phyloP scores from a whole-genome alignment of 352 stramenopile species.

The Globisporangium middletonii region DNA sequence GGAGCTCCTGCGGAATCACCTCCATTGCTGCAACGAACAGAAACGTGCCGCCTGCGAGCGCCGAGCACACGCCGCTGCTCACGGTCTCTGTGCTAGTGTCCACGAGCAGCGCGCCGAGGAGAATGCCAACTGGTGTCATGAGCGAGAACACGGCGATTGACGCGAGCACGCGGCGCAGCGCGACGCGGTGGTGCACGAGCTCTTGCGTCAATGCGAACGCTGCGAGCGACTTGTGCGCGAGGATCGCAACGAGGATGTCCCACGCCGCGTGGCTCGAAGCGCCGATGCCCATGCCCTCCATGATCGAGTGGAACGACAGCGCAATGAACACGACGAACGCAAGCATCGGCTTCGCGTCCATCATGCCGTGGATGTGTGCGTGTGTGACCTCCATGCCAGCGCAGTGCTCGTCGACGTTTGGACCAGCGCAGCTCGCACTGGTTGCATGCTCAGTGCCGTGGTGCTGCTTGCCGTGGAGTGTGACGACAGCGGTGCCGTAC shows the following conservation, averaged over 20 bases:
- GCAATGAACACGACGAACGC: constrained; percentile 74
- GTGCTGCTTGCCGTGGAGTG: neutral
- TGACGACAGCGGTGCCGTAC: neutral
- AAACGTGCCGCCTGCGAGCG: constrained; percentile 76
- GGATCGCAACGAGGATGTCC: constrained; percentile 73
- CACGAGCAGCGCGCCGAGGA: constrained; percentile 50
- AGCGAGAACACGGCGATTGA: constrained; percentile 57
- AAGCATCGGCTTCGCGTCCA: constrained; percentile 52
- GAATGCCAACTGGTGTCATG: constrained; percentile 71
- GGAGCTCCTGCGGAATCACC: constrained; percentile 75
- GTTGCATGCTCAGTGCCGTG: neutral
- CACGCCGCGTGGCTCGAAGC: constrained; percentile 49
- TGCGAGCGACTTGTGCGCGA: constrained; percentile 81
- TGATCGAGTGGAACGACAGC: constrained; percentile 81
- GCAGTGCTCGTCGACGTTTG: too few relatives aligned
- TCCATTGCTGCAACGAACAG: constrained; percentile 79
- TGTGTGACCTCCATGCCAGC: constrained; percentile 28
- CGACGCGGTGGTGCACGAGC: constrained; percentile 54
- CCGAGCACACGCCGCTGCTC: constrained; percentile 57
- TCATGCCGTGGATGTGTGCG: constrained; percentile 57
- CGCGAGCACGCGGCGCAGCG: constrained; percentile 27
- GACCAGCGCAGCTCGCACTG: too few relatives aligned
- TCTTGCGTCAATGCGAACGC: constrained; percentile 71
- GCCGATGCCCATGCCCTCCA: constrained; percentile 82
- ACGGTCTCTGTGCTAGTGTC: constrained; percentile 34